Conservation (phyloP, 1,284 basidiomycete species). For the Austropuccinia psidii region DNA sequence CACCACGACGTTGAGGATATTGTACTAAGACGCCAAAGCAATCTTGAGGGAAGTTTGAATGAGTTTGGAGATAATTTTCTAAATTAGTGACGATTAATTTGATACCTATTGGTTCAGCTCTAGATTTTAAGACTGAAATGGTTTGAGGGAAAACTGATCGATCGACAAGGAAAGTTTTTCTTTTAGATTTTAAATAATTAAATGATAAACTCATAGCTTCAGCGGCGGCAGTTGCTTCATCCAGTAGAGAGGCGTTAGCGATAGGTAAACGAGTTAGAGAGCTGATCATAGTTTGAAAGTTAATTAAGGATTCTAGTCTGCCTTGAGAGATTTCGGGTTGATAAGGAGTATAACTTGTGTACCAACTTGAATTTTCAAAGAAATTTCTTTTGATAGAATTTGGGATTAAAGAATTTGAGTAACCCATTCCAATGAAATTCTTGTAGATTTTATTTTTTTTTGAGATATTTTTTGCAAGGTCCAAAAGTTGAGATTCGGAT, state of each 20-base stretch:
- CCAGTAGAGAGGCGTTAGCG: slow-evolving; percentile 79
- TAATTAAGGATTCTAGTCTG: slow-evolving; percentile 90
- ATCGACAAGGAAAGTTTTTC: slow-evolving; percentile 70
- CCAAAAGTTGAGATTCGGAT: slow-evolving; percentile 77
- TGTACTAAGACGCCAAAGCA: slow-evolving; percentile 83
- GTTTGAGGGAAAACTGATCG: slow-evolving; percentile 75
- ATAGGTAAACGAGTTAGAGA: slow-evolving; percentile 91
- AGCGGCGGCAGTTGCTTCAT: slow-evolving; percentile 73
- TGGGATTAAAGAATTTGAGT: slow-evolving; percentile 87
- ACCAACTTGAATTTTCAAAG: slow-evolving; percentile 96
- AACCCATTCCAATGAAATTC: slow-evolving; percentile 97
- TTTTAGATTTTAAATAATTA: slow-evolving; percentile 61
- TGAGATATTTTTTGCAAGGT: slow-evolving; percentile 68
- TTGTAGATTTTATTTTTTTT: slow-evolving; percentile 71
- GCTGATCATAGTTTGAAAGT: slow-evolving; percentile 94
- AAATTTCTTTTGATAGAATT: slow-evolving; percentile 86
- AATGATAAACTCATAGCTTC: slow-evolving; percentile 86
- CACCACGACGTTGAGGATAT: slow-evolving; percentile 77
- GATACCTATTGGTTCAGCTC: slow-evolving; percentile 83
- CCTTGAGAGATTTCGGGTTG: slow-evolving; percentile 91
- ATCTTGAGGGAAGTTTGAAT: slow-evolving; percentile 56
- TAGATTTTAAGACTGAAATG: slow-evolving; percentile 71
- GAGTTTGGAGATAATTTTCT: slow-evolving; percentile 50
- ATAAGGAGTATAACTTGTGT: slow-evolving; percentile 88
- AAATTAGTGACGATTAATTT: slow-evolving; percentile 64